These are phyloP conservation scores for Casuarina cunninghamiana DNA, from an alignment of 306 rosid species.

Conservation along the genomic window DNA sequence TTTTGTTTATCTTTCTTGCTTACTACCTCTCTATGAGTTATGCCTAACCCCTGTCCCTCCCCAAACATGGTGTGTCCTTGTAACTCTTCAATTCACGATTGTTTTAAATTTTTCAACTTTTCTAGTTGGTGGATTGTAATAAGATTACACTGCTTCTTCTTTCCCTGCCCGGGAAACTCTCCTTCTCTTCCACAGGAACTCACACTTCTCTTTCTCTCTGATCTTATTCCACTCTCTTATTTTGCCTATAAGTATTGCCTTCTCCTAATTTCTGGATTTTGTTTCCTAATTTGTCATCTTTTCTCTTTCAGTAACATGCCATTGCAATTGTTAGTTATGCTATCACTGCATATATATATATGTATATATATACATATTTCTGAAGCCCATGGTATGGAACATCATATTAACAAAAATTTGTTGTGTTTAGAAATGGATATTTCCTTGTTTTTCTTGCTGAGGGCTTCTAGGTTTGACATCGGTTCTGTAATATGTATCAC, in stretches of 20 bases:
- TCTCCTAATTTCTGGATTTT: neutral
- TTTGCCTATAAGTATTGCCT: neutral
- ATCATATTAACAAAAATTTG: neutral
- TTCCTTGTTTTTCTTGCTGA: neutral
- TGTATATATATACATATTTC: neutral
- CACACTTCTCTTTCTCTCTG: neutral
- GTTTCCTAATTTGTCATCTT: neutral
- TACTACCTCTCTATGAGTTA: neutral
- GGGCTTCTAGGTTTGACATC: neutral
- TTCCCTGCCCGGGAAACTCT: too few relatives aligned
- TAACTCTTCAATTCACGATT: neutral
- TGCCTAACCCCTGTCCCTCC: neutral
- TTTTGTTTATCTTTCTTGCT: neutral
- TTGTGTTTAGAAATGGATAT: neutral
- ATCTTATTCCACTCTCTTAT: neutral
- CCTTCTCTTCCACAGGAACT: too few relatives aligned
- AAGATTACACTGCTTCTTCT: neutral
- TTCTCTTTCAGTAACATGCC: neutral
- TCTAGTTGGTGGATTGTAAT: neutral
- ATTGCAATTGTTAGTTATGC: neutral
- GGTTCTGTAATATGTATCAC: neutral
- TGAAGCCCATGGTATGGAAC: conserved; percentile 3
- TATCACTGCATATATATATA: neutral
- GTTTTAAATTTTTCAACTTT: neutral
- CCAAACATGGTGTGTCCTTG: neutral